Evolutionary conservation across 257 asterid genomes (phyloP), one percentile per base, ranked within the genome.

Genomic region (Petunia secreta): DNA sequence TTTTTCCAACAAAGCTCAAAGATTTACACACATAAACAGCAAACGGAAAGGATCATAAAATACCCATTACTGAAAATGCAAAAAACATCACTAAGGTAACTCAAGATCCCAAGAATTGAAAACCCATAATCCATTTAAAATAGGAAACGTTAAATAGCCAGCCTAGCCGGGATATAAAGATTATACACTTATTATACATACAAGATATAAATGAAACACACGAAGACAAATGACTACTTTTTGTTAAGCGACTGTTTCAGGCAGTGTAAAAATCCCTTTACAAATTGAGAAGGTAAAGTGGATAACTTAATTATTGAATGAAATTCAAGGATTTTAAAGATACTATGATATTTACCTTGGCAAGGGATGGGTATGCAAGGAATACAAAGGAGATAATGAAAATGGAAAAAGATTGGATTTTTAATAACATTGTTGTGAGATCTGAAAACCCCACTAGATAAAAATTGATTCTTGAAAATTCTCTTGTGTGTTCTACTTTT

Each of bases 401-500:
- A 62, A 84, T 55, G 86, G 58, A 48, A 75, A 75, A 43, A 16
- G 83, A 84, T 87, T 90, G 85, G 80, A 77, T 86, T 53, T 73
- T 82, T 84, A 88, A 82, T 79, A 87, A 67, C 97, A 89, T 92
- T 86, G 87, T 85, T 84, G 55, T 63, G 75, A 73, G 14, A 69
- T 25, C 34, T 25, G 25, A 25, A 25, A 25, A 25, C 25, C 25
- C 25, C 25, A 25, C 25, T 25, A 25, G 25, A 25, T 25, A 13
- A 69, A 69, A 25, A 2, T 69, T 2, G 58, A 46, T 69, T 46
- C 76, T 69, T 25, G 77, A 25, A 67, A 43, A 38, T 54, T 66
- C 48, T 41, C 13, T 66, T n/a, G n/a, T 67, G 38, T 46, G 1
- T 44, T 68, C 5, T 69, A 5, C n/a, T n/a, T 41, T 10, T 6